Base-by-base conservation (phyloP, 805 yeast genomes). In the Candida silvatica region DNA sequence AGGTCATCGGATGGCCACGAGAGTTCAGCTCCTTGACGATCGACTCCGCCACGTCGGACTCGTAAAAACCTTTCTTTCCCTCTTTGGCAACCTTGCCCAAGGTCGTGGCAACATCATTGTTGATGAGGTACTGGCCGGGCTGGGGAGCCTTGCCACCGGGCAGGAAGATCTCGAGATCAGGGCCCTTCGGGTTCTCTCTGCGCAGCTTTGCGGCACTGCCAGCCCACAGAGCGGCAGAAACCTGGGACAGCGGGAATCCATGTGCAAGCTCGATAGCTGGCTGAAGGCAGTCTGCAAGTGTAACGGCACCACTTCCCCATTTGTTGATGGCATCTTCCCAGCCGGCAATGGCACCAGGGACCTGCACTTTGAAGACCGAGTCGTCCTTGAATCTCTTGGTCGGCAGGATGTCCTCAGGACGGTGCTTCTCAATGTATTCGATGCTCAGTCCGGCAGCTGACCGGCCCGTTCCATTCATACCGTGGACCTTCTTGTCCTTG, bases 311-410 rank as follows among this genome's bases (percentile, higher is more conserved):
- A 19, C 82, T 74, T 2, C 94, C 92, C 84, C 87, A 82, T 39
- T 56, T 61, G 28, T 72, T 76, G 26, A 70, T 58, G 3, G 84
- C 71, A 52, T 82, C 92, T 30, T 66, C 52, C 92, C 92, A 83
- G 0, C 85, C 90, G 5, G 85, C 84, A 32, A 81, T 67, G 2
- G 85, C 79, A 4, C 94, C 94, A 0, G 92, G 92, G 4, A 82
- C 87, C 34, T 77, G 78, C 6, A 78, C 72, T 0, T 80, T 58
- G 38, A 73, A 74, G 3, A 76, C 69, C 2, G 84, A 77, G 20
- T 59, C 59, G 9, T 47, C 47, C 0, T 74, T 74, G 20, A 81
- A 60, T 47, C 85, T 65, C 31, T 37, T 22, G 19, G 59, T 56
- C 26, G 72, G 62, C 7, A 62, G 52, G 27, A 69, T 57, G 14